Base-by-base conservation (phyloP, 2,329 filamentous ascomycete species). In the Aphanocladium album region DNA sequence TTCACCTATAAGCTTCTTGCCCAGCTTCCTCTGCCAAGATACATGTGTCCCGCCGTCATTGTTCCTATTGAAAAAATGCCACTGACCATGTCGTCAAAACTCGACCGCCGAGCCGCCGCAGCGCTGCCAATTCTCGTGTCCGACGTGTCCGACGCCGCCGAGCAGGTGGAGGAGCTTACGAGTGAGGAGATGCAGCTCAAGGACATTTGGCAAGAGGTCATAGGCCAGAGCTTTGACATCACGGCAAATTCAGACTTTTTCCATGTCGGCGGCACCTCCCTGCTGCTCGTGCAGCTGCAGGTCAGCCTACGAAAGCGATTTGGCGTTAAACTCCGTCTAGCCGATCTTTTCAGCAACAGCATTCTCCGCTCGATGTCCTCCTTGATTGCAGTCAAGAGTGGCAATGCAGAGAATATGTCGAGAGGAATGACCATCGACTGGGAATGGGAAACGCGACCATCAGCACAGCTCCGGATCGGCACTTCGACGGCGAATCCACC, bases 341-440 rank as follows among this genome's bases (percentile, higher is more conserved):
- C 66, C 1, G 63, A 77, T 0, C 67, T 83, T 0, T 73, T 79
- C 47, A 63, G 71, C 3, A 60, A 66, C 1, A 76, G 69, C 61
- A 77, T 74, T 0, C 68, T 82, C 1, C 65, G 66, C 0, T 47
- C 43, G 1, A 79, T 83, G 77, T 74, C 78, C 1, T 25, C 12
- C 8, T 16, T 46, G 11, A n/a, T n/a, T n/a, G n/a, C n/a, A n/a
- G 11, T 60, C 58, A 5, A 30, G 5, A 30, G 30, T 30, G 30
- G 30, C 5, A 9, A 30, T 5, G 9, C 30, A 5, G 30, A 30
- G 30, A 9, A 30, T 5, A 30, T 30, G 30, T 5, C 5, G 30
- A 5, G 30, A 5, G n/a, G n/a, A n/a, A n/a, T n/a, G n/a, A 61
- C 4, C 60, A 64, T 69, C 19, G 66, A 70, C 62, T 73, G 71